A percentile compares a stretch with the other conserved stretches of the same genome.
phyloP scores from a whole-genome alignment of 169 alveolate genomes.

The Cryptosporidium viatorum region DNA sequence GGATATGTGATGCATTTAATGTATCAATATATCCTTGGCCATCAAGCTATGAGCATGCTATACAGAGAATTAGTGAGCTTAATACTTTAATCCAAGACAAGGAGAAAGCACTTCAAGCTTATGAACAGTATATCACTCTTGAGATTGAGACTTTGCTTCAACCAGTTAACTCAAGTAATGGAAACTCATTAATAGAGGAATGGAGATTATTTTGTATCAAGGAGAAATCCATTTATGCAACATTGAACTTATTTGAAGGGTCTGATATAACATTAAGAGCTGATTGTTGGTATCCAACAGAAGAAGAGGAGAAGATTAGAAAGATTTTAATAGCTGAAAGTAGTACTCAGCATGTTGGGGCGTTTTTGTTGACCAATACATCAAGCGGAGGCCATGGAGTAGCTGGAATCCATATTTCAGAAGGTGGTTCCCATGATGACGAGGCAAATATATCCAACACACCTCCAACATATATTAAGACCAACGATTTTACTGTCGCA shows the following conservation, averaged over 20 bases:
- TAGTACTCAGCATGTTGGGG: constrained; percentile 82
- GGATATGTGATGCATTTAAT: constrained; percentile 92
- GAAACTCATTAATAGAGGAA: constrained; percentile 92
- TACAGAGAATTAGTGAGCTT: constrained; percentile 80
- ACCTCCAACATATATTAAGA: constrained; percentile 96
- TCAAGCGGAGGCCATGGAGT: constrained; percentile 43
- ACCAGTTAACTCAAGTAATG: constrained; percentile 84
- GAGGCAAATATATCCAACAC: constrained; percentile 79
- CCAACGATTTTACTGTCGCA: constrained; percentile 92
- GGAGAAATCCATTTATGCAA: constrained; percentile 93
- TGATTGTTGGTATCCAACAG: constrained; percentile 96
- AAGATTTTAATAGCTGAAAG: constrained; percentile 84
- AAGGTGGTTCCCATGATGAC: constrained; percentile 83
- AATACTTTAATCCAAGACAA: constrained; percentile 87
- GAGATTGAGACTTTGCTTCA: constrained; percentile 88
- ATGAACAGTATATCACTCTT: constrained; percentile 86
- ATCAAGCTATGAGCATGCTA: constrained; percentile 81
- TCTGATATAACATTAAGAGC: constrained; percentile 93
- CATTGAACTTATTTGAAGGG: constrained; percentile 92
- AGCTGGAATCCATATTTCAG: constrained; percentile 70
- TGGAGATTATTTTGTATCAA: constrained; percentile 92
- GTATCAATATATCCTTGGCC: constrained; percentile 90
- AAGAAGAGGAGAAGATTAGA: constrained; percentile 90
- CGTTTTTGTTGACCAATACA: constrained; percentile 84
- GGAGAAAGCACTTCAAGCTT: constrained; percentile 90